Evolutionary conservation across 2,329 filamentous ascomycete species (phyloP), one percentile per base, ranked within the genome.

Genomic region (Davidsoniella neocaledoniae): DNA sequence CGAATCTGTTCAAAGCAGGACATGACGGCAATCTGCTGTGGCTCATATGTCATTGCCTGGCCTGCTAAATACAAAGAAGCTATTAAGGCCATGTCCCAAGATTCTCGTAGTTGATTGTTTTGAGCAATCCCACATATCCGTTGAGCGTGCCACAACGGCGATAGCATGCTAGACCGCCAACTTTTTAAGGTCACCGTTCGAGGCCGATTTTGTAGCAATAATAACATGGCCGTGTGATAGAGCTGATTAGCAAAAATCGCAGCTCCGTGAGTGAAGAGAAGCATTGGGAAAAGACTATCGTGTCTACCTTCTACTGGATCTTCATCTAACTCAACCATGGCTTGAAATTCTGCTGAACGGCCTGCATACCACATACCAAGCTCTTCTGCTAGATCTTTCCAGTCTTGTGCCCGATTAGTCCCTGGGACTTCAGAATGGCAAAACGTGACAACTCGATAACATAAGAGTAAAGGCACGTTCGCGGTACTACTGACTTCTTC

Each of bases 141-240:
- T 52, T 68, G 67, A 0, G 67, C 63, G 55, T 74, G 70, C 68
- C 69, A 72, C 7, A 72, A 57, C 0, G 65, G 60, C 2, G 70
- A 72, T 54, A 64, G 59, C 1, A 61, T 49, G 49, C 52, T 61
- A 45, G 56, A 64, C 55, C 53, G 58, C 6, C 60, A 58, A 19
- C 59, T 58, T 10, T 59, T 56, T 1, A 61, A 56, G 6, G 58
- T 59, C 3, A 66, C 58, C 2, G 66, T 69, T 4, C 68, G 64
- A 16, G 73, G 73, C 52, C 68, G 69, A 55, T 69, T 66, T 50
- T 69, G 69, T 16, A 77, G 63, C 50, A 77, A 59, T 0, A 75
- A 57, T 6, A 75, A 57, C 62, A 72, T 72, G 2, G 72, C 70
- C 1, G 72, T 72, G 54, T 77, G 74, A 55, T 74, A 76, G 2